Evolutionary conservation across 768 basidiomycete genomes (phyloP).

Genomic region (Chiua virens): DNA sequence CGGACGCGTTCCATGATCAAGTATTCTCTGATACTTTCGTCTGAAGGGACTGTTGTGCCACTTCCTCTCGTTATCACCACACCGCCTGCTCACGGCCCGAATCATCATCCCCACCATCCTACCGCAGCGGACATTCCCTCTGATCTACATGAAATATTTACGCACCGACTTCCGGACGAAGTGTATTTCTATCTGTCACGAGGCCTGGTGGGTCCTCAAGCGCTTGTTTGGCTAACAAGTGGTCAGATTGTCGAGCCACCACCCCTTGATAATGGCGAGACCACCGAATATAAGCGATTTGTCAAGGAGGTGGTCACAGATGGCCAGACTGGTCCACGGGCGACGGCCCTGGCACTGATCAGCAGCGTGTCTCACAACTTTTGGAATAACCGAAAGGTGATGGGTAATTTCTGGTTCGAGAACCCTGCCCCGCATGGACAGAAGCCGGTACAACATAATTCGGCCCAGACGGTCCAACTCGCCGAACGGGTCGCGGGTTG

Average conservation of each 20-base stretch:
- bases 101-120: slow-evolving; percentile 63
- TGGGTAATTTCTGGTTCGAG: slow-evolving; percentile 77
- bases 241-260: slow-evolving; percentile 84
- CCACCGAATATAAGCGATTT: slow-evolving; percentile 91
- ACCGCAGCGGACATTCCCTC: slow-evolving; percentile 86
- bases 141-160: slow-evolving; percentile 95
- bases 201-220: slow-evolving; percentile 84
- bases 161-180: slow-evolving; percentile 91
- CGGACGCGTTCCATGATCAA: slow-evolving; percentile 90
- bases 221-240: slow-evolving; percentile 91
- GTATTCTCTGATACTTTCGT: slow-evolving; percentile 85
- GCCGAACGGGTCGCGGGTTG: slow-evolving; percentile 87
- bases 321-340: slow-evolving; percentile 89
- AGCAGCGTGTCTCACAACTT: slow-evolving; percentile 76
- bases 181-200: slow-evolving; percentile 95
- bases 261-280: slow-evolving; percentile 93
- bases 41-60: slow-evolving; percentile 80
- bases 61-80: slow-evolving; percentile 68
- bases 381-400: slow-evolving; percentile 79
- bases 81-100: slow-evolving; percentile 48
- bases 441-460: slow-evolving; percentile 69
- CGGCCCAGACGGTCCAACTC: slow-evolving; percentile 77
- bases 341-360: slow-evolving; percentile 85
- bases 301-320: slow-evolving; percentile 97
- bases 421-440: slow-evolving; percentile 45